Conservation (phyloP, 164 flowering plant species). For the Vitis rotundifolia region DNA sequence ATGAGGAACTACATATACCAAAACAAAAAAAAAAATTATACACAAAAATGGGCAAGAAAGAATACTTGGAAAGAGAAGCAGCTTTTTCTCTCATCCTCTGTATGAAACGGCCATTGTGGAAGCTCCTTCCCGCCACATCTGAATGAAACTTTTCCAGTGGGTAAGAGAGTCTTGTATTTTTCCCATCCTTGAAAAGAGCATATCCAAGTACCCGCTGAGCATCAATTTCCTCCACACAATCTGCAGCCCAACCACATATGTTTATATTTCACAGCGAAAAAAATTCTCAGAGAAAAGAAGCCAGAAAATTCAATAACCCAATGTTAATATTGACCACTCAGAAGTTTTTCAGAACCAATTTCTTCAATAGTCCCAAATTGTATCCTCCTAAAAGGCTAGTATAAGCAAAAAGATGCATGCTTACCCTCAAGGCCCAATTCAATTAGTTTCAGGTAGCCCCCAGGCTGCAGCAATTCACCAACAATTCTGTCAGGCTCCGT, state of each 20-base stretch:
- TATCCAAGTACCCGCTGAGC: constrained; percentile 47
- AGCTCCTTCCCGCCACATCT: constrained; percentile 50
- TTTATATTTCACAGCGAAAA: neutral
- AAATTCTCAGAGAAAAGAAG: neutral
- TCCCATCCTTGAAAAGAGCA: constrained; percentile 49
- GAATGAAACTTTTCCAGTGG: constrained; percentile 44
- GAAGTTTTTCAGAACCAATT: neutral
- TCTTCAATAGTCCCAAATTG: neutral
- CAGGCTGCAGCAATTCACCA: constrained; percentile 58
- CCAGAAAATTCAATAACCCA: neutral
- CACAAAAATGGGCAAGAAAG: neutral
- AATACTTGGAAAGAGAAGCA: constrained; percentile 41
- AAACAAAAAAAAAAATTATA: neutral
- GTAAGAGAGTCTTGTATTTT: constrained; percentile 34
- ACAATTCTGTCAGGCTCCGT: constrained; percentile 49
- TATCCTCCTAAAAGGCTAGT: neutral
- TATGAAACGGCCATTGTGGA: constrained; percentile 51
- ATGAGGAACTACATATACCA: no score
- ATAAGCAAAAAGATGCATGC: neutral
- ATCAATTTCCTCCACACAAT: constrained; percentile 51
- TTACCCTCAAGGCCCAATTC: constrained; percentile 58
- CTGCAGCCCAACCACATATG: constrained; percentile 20
- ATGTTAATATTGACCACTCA: neutral
- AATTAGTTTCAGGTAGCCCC: constrained; percentile 51
- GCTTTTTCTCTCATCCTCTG: constrained; percentile 55